Percentiles rank a stretch among this genome's conserved stretches.
phyloP scores from a whole-genome alignment of 768 basidiomycete genomes.

The Neoboletus subvelutipes region DNA sequence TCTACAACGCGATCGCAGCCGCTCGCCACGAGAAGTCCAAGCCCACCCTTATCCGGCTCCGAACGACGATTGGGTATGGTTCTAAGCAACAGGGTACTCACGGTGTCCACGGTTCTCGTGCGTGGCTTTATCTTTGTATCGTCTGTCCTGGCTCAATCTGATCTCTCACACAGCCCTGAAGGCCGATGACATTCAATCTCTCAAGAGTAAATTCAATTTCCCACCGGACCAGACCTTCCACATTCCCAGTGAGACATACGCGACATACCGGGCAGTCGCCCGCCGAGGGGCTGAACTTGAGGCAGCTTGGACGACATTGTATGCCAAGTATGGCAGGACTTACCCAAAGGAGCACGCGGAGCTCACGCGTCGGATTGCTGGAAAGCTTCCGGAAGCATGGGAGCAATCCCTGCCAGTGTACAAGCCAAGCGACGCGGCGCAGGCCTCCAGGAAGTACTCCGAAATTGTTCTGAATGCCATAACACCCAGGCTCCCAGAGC shows the following conservation, averaged over 20 bases:
- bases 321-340: slow-evolving; percentile 68
- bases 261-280: slow-evolving; percentile 63
- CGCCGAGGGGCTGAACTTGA: slow-evolving; percentile 74
- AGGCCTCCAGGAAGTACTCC: slow-evolving; percentile 90
- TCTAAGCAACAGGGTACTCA: slow-evolving; percentile 93
- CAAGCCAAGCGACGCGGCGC: slow-evolving; percentile 78
- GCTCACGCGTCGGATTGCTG: slow-evolving; percentile 79
- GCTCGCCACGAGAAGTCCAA: slow-evolving; percentile 75
- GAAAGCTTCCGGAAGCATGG: slow-evolving; percentile 83
- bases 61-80: slow-evolving; percentile 91
- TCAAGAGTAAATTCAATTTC: slow-evolving; percentile 86
- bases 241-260: slow-evolving; percentile 72
- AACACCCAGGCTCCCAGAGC: slow-evolving; percentile 74
- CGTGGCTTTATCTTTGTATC: slow-evolving; percentile 34
- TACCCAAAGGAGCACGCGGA: slow-evolving; percentile 86
- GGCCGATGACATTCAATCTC: slow-evolving; percentile 79
- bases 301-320: slow-evolving; percentile 67
- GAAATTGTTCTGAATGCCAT: slow-evolving; percentile 84
- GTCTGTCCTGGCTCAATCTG: slow-evolving; percentile 4
- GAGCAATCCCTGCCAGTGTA: slow-evolving; percentile 83
- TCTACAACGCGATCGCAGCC: slow-evolving; percentile 75
- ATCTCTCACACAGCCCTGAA: slow-evolving; percentile 65
- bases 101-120: slow-evolving; percentile 91
- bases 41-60: slow-evolving; percentile 84
- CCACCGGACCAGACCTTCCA: slow-evolving; percentile 74